Conservation (phyloP, 352 stramenopile genomes). For the Phytophthora hibernalis region DNA sequence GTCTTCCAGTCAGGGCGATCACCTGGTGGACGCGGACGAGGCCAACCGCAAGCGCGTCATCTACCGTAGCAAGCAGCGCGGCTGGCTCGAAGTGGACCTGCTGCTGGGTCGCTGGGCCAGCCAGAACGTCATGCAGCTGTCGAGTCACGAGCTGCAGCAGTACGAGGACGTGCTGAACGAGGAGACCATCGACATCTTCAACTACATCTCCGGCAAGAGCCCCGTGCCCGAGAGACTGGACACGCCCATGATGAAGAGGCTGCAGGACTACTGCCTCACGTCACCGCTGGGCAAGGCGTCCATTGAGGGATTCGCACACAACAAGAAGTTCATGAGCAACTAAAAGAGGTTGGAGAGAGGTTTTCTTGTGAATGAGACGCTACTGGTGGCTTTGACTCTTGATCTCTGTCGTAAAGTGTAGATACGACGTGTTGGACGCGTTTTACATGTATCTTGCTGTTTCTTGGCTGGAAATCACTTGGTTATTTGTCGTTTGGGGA, state of each 20-base stretch:
- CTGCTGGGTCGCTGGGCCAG: conserved; percentile 94
- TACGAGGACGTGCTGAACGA: conserved; percentile 97
- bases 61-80: conserved; percentile 96
- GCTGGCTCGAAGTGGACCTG: conserved; percentile 96
- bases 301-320: conserved; percentile 68
- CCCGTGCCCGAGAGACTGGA: conserved; percentile 82
- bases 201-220: conserved; percentile 94
- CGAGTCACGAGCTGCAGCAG: conserved; percentile 86
- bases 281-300: conserved; percentile 92
- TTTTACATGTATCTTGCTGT: too few species aligned
- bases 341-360: conserved; percentile 36
- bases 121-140: conserved; percentile 90
- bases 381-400: not conserved
- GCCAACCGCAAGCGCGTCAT: conserved; percentile 93
- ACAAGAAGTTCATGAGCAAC: conserved; percentile 91
- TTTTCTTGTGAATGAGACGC: too few species aligned
- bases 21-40: conserved; percentile 56
- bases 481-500: not conserved
- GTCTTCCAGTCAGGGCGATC: conserved; percentile 58
- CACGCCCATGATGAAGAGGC: conserved; percentile 90
- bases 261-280: conserved; percentile 92
- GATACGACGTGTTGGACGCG: conserved; percentile 1
- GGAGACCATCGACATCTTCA: conserved; percentile 99
- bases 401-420: conserved; percentile 21
- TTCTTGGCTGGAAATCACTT: not conserved